Conservation (phyloP, 305 asterid genomes). For the Fraxinus velutina region DNA sequence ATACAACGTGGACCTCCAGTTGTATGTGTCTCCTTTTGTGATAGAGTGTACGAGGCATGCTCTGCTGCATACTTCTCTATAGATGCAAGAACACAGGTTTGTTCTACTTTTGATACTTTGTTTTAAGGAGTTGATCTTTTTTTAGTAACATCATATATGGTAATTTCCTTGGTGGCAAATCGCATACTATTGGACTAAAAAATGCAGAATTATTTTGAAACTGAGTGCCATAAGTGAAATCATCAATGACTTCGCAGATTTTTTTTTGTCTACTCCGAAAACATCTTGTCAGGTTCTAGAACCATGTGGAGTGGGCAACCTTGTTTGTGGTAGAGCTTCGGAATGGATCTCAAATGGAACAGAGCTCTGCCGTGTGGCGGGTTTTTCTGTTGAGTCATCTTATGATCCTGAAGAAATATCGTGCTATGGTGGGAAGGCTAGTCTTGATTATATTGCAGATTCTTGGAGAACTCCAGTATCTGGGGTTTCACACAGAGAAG, state of each 20-base stretch:
- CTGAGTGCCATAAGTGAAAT: background rate
- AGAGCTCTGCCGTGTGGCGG: constrained; percentile 84
- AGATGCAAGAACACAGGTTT: constrained; percentile 86
- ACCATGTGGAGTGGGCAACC: constrained; percentile 80
- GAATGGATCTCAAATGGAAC: constrained; percentile 97
- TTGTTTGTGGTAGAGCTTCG: constrained; percentile 92
- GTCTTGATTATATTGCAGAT: constrained; percentile 59
- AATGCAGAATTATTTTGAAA: background rate
- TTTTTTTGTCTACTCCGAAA: constrained; percentile 24
- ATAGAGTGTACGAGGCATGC: constrained; percentile 75
- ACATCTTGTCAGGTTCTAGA: constrained; percentile 67
- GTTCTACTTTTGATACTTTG: constrained; percentile 12
- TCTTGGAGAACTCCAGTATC: constrained; percentile 58
- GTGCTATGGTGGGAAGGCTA: constrained; percentile 87
- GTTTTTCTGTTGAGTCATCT: constrained; percentile 65
- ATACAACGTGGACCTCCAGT: constrained; percentile 76
- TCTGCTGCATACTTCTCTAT: constrained; percentile 71
- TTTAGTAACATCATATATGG: background rate
- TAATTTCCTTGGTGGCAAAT: background rate
- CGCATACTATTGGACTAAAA: background rate
- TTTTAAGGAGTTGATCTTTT: constrained; percentile 5
- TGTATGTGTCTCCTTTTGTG: constrained; percentile 73
- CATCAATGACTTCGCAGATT: constrained; percentile 6
- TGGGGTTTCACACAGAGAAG: constrained; percentile 37
- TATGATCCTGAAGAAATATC: constrained; percentile 53